Evolutionary conservation across 1,284 basidiomycete genomes (phyloP), one percentile per base, ranked within the genome.

Genomic region (Lignosus rhinocerotis): DNA sequence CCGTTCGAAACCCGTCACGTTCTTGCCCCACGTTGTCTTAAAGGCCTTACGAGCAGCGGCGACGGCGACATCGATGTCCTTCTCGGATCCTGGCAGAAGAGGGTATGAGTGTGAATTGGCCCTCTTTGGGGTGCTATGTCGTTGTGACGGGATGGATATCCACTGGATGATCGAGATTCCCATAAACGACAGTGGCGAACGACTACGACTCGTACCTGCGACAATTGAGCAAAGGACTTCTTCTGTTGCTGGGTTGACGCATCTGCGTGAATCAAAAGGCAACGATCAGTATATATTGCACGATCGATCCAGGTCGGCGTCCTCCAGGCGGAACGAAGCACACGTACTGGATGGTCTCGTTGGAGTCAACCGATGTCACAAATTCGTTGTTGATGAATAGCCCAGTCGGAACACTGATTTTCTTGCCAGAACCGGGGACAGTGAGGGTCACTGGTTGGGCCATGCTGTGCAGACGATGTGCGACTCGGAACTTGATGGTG

Each of bases 351-450:
- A 89, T 82, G 51, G 76, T 72, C 55, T 88, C 85, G 21, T 76
- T 70, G 34, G 83, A 85, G 66, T 89, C 86, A 25, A 80, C 78
- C 10, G 86, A 90, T 12, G 81, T 71, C 32, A 93, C 89, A 66
- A 93, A 95, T 69, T 92, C 80, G 73, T 94, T 93, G 79, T 93
- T 88, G 74, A 97, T 96, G 80, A 96, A 96, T 43, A 96, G 82
- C 34, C 93, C 93, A 4, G 91, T 93, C 16, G 86, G 87, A 34
- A 93, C 78, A 33, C 78, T 77, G 56, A 93, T 76, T 67, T 77
- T 76, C 70, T 81, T 84, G 60, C 80, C 76, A 3, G 72, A 72
- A 11, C 63, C 63, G 14, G 73, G 63, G 25, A 75, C 51, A 46
- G 64, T 59, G 47, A 75, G 52, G 34, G 69, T 64, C 39, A 69